phyloP scores from a whole-genome alignment of 2,329 filamentous ascomycete genomes.

The Fusarium sublunatum region DNA sequence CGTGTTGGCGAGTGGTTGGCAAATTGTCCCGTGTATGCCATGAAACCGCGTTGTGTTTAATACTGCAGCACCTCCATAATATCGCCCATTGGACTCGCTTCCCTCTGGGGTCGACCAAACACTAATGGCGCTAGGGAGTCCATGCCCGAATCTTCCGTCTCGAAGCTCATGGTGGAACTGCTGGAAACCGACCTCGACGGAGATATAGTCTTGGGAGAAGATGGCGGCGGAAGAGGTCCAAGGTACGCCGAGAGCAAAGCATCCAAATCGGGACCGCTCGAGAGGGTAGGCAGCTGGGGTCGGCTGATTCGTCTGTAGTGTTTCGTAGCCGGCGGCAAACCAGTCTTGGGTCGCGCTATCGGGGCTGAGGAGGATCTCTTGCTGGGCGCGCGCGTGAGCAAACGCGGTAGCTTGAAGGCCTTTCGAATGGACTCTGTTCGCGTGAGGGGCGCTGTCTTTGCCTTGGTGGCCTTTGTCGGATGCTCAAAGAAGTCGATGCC shows the following conservation, averaged over 20 bases:
- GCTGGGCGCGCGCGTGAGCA: slow-evolving; percentile 36
- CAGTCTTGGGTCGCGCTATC: slow-evolving; percentile 33
- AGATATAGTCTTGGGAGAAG: slow-evolving; percentile 24
- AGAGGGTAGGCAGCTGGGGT: slow-evolving; percentile 31
- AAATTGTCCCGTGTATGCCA: background rate
- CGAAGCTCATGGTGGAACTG: slow-evolving; percentile 37
- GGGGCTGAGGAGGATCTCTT: slow-evolving; percentile 31
- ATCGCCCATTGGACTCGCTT: slow-evolving; percentile 35
- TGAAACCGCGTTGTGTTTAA: slow-evolving; percentile 7
- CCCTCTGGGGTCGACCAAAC: slow-evolving; percentile 34
- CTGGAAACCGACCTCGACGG: slow-evolving; percentile 38
- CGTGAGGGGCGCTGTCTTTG: slow-evolving; percentile 23
- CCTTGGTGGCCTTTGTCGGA: slow-evolving; percentile 5
- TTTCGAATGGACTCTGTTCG: slow-evolving; percentile 33
- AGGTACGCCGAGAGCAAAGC: slow-evolving; percentile 38
- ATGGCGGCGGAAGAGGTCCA: slow-evolving; percentile 21
- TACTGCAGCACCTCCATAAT: slow-evolving; percentile 39
- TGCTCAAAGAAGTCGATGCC: slow-evolving; percentile 38
- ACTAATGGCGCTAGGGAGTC: slow-evolving; percentile 35
- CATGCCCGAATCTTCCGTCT: slow-evolving; percentile 30
- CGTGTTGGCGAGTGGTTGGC: background rate
- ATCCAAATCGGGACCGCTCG: slow-evolving; percentile 33
- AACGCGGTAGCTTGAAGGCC: slow-evolving; percentile 32
- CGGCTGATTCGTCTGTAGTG: slow-evolving; percentile 41
- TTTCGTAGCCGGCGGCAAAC: slow-evolving; percentile 18